These are phyloP conservation scores for Lecanoromycetidae sp. DNA, from an alignment of 2,329 filamentous ascomycete species.

Conservation along the genomic window DNA sequence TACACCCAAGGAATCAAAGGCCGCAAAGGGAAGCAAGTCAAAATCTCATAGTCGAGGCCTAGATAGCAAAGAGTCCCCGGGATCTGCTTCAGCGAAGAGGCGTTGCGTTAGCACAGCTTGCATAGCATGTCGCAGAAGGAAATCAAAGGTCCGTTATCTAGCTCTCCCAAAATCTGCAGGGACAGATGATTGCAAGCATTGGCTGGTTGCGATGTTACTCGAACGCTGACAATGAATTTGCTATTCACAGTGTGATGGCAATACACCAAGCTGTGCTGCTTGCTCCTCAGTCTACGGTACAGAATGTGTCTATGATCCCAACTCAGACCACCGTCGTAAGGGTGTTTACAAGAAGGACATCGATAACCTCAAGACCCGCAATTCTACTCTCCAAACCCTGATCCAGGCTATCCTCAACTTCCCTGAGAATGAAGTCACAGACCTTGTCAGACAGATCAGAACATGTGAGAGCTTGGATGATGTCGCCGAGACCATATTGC, in stretches of 20 bases:
- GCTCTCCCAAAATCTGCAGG: neutral
- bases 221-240: constrained; percentile 3
- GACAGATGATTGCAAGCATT: neutral
- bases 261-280: constrained; percentile 82
- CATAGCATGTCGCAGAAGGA: constrained; percentile 64
- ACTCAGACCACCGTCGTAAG: constrained; percentile 89
- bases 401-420: constrained; percentile 88
- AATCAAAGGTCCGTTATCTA: constrained; percentile 48
- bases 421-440: constrained; percentile 71
- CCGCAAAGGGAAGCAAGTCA: constrained; percentile 10
- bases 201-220: neutral
- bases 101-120: constrained; percentile 77
- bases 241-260: constrained; percentile 63
- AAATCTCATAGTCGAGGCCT: constrained; percentile 9
- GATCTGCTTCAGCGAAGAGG: constrained; percentile 40
- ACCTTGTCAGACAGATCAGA: constrained; percentile 73
- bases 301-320: constrained; percentile 87
- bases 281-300: constrained; percentile 73
- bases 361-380: constrained; percentile 74
- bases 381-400: constrained; percentile 79
- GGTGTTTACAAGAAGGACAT: constrained; percentile 93
- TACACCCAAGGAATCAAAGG: too few relatives aligned
- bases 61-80: constrained; percentile 6
- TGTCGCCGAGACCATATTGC: constrained; percentile 48
- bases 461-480: constrained; percentile 65